These are phyloP conservation scores for Globisporangium cylindrosporum DNA, from an alignment of 352 stramenopile species.

Conservation along the genomic window DNA sequence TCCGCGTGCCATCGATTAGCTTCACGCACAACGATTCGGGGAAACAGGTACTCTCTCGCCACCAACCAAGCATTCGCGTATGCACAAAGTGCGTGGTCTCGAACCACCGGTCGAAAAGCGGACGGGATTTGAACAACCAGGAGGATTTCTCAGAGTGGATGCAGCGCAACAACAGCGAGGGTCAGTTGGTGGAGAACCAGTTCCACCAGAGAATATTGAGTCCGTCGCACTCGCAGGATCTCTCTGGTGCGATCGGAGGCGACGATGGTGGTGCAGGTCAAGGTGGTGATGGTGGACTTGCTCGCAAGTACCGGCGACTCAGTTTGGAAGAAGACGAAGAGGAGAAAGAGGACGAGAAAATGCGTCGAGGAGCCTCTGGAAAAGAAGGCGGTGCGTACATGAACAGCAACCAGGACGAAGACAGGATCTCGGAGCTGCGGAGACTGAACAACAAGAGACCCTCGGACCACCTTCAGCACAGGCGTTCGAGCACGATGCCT, in stretches of 20 bases:
- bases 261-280: constrained; percentile 15
- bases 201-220: constrained; percentile 43
- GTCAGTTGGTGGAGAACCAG: constrained; percentile 23
- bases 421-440: constrained; percentile 33
- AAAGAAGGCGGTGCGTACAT: constrained; percentile 15
- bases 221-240: constrained; percentile 65
- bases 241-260: constrained; percentile 42
- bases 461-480: constrained; percentile 11
- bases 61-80: constrained; percentile 81
- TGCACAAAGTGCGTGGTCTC: constrained; percentile 82
- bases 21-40: constrained; percentile 82
- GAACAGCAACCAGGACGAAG: constrained; percentile 29
- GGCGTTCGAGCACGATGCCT: constrained; percentile 5
- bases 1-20: constrained; percentile 80
- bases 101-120: constrained; percentile 73
- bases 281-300: constrained; percentile 26
- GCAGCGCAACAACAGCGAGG: constrained; percentile 43
- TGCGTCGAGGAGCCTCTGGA: constrained; percentile 24
- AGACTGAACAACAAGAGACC: constrained; percentile 15
- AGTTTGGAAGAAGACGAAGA: constrained; percentile 74
- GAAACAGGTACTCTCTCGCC: constrained; percentile 72
- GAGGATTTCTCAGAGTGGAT: constrained; percentile 84
- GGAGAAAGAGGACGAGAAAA: constrained; percentile 49
- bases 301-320: constrained; percentile 53
- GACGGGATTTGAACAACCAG: constrained; percentile 68